A percentile compares a stretch with the other conserved stretches of the same genome.
Conservation (phyloP, 495 filamentous ascomycete genomes). For the Evernia prunastri region DNA sequence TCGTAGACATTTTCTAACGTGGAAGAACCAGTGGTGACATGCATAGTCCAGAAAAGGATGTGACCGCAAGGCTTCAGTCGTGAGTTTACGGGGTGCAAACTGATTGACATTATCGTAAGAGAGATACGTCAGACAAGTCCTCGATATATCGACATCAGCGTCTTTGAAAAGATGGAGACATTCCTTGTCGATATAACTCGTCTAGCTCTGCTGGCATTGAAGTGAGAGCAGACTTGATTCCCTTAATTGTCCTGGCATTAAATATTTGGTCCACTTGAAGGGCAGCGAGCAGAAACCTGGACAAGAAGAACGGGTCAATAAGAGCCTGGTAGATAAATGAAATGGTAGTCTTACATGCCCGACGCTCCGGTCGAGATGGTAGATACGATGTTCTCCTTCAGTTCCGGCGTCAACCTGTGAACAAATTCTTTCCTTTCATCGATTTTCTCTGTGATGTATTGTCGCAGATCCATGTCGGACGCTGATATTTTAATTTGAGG, state of each 20-base stretch:
- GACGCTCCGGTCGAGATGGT: background rate
- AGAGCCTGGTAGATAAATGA: background rate
- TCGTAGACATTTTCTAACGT: background rate
- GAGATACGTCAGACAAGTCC: conserved; percentile 24
- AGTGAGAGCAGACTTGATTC: conserved; percentile 10
- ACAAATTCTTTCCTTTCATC: conserved; percentile 6
- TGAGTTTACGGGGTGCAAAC: background rate
- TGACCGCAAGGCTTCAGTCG: background rate
- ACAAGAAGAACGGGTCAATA: background rate
- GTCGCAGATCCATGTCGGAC: background rate
- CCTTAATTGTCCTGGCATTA: conserved; percentile 7
- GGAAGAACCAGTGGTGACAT: conserved; percentile 2
- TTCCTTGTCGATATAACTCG: conserved; percentile 20
- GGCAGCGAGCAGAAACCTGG: conserved; percentile 18
- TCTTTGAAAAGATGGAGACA: conserved; percentile 9
- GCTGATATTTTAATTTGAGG: background rate
- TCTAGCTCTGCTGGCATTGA: conserved; percentile 19
- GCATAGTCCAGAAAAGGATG: conserved; percentile 6
- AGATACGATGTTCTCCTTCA: background rate
- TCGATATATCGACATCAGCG: conserved; percentile 19
- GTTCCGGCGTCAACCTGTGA: background rate
- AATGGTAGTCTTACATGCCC: background rate
- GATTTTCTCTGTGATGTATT: conserved; percentile 5
- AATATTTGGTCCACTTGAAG: conserved; percentile 15
- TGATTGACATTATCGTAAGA: background rate